These are phyloP conservation scores for Solanum chilense DNA, from an alignment of 257 asterid species.

Conservation along the genomic window DNA sequence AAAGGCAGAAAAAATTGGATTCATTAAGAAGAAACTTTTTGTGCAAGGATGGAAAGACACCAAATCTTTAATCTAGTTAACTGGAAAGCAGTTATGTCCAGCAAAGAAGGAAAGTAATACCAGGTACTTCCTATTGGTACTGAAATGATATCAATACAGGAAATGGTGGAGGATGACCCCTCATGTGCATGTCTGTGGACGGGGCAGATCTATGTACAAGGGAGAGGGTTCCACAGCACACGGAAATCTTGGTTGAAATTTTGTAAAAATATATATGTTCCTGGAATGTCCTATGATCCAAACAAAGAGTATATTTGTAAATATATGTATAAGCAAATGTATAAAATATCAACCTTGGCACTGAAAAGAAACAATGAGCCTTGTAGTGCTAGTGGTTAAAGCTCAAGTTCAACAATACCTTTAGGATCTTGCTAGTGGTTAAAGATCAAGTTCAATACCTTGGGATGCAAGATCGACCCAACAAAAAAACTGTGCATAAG, in stretches of 20 bases:
- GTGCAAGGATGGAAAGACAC: neutral
- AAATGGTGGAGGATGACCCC: neutral
- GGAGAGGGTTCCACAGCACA: neutral
- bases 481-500: neutral
- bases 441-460: neutral
- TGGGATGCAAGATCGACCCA: neutral
- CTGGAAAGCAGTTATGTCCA: neutral
- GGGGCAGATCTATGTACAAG: neutral
- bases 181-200: neutral
- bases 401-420: neutral
- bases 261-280: neutral
- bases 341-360: neutral
- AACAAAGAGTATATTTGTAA: neutral
- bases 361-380: neutral
- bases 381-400: neutral
- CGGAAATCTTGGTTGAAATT: neutral
- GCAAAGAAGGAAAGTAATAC: neutral
- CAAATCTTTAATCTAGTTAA: neutral
- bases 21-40: neutral
- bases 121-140: neutral
- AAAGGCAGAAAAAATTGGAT: neutral
- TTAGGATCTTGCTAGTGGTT: neutral
- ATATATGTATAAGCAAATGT: neutral
- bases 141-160: neutral
- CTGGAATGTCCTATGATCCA: neutral